Percentiles rank a stretch among this genome's conserved stretches.
Evolutionary conservation across 2,329 filamentous ascomycete genomes (phyloP).

Genomic region (Chaetomium sp.): DNA sequence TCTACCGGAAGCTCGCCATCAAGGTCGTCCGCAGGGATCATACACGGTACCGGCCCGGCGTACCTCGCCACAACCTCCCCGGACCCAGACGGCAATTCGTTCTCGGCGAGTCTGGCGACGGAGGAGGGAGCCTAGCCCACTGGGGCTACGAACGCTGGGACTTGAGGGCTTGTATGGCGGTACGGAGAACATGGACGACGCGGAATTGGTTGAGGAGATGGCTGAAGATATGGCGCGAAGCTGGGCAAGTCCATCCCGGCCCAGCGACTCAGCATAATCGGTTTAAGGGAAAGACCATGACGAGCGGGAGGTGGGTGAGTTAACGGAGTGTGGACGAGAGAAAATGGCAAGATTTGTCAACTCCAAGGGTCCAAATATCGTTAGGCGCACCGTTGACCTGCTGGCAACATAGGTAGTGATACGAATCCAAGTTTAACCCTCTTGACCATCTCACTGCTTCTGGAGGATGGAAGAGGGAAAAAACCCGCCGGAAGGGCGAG

Average conservation of each 20-base stretch:
- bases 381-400: not conserved
- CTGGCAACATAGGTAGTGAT: not conserved
- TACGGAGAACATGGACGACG: constrained; percentile 51
- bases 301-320: not conserved
- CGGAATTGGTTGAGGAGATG: constrained; percentile 40
- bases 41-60: constrained; percentile 47
- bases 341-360: not conserved
- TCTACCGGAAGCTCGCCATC: constrained; percentile 53
- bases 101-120: constrained; percentile 29
- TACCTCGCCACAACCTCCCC: constrained; percentile 30
- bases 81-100: constrained; percentile 31
- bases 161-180: constrained; percentile 53
- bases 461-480: not conserved
- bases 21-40: constrained; percentile 46
- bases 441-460: not conserved
- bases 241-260: not conserved
- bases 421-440: not conserved
- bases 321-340: not conserved
- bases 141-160: constrained; percentile 47
- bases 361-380: not conserved
- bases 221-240: constrained; percentile 20
- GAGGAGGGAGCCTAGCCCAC: constrained; percentile 41
- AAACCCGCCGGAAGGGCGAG: not conserved
- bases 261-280: not conserved
- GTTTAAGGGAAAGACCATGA: not conserved